phyloP scores from a whole-genome alignment of 2,329 filamentous ascomycete species.

The Colletotrichum filicis region DNA sequence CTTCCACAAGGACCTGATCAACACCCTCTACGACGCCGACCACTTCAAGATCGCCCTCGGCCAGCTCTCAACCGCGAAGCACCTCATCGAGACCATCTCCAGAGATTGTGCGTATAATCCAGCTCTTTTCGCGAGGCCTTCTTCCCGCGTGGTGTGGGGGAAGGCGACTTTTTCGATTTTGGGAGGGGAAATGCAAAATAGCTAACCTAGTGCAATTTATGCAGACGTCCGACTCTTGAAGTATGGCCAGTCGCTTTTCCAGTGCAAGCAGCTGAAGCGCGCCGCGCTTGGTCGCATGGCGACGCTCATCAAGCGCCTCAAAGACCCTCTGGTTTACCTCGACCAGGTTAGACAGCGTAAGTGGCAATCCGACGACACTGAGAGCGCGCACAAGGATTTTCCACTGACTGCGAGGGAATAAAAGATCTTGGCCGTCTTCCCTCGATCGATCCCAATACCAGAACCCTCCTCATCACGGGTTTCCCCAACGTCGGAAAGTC shows the following conservation, averaged over 20 bases:
- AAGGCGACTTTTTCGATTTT: background rate
- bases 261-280: slow-evolving; percentile 98
- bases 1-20: slow-evolving; percentile 87
- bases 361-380: slow-evolving; percentile 42
- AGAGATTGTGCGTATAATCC: slow-evolving; percentile 70
- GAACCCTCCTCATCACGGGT: slow-evolving; percentile 94
- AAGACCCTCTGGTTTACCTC: slow-evolving; percentile 75
- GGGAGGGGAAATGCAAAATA: background rate
- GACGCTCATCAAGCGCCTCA: slow-evolving; percentile 92
- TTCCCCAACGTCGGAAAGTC: slow-evolving; percentile 99
- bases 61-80: slow-evolving; percentile 94
- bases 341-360: slow-evolving; percentile 56
- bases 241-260: slow-evolving; percentile 96
- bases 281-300: slow-evolving; percentile 98
- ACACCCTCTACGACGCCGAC: slow-evolving; percentile 98
- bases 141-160: background rate
- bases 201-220: slow-evolving; percentile 1
- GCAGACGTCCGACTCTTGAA: slow-evolving; percentile 78
- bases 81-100: slow-evolving; percentile 94
- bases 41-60: slow-evolving; percentile 97
- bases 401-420: background rate
- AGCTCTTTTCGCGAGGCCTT: too few relatives aligned
- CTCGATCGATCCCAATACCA: slow-evolving; percentile 97
- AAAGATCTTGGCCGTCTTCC: slow-evolving; percentile 94
- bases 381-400: background rate